Evolutionary conservation across 202 grass and related monocot genomes (phyloP).

Genomic region (Digitaria exilis): DNA sequence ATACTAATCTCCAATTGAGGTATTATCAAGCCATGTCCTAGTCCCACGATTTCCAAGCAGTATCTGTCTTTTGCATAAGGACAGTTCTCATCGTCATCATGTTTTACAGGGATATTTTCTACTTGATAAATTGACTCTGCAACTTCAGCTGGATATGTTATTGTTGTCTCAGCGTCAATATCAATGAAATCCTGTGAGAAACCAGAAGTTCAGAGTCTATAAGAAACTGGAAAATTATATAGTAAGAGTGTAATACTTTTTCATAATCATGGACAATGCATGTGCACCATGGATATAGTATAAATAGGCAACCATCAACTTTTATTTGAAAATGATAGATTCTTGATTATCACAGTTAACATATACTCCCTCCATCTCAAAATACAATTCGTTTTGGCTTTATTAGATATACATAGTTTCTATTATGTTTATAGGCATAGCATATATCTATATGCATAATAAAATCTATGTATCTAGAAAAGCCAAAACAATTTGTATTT

Average conservation of each 20-base stretch:
- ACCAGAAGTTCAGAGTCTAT: slow-evolving; percentile 28
- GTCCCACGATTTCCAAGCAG: slow-evolving; percentile 32
- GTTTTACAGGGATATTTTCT: slow-evolving; percentile 51
- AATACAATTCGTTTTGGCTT: too few relatives aligned
- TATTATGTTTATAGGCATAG: too few relatives aligned
- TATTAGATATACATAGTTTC: too few relatives aligned
- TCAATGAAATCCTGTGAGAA: slow-evolving; percentile 71
- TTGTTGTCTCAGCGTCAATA: slow-evolving; percentile 55
- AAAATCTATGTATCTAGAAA: too few relatives aligned
- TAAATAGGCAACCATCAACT: slow-evolving; percentile 1
- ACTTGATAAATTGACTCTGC: slow-evolving; percentile 67
- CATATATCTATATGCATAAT: too few relatives aligned
- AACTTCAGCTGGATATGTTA: slow-evolving; percentile 62
- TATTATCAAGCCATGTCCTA: slow-evolving; percentile 50
- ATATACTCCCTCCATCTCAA: too few relatives aligned
- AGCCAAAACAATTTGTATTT: too few relatives aligned
- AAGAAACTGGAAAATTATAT: slow-evolving; percentile 23
- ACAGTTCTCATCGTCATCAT: slow-evolving; percentile 31
- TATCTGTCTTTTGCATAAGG: slow-evolving; percentile 47
- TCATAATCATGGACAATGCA: neutral
- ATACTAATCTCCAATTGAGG: slow-evolving; percentile 71
- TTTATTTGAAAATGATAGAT: neutral
- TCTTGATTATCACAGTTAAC: too few relatives aligned
- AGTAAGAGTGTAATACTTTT: slow-evolving; percentile 23
- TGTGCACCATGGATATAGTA: neutral